A percentile compares a stretch with the other conserved stretches of the same genome.
Evolutionary conservation across 2,329 filamentous ascomycete species (phyloP).

Genomic region (Nannizziopsis barbatae): DNA sequence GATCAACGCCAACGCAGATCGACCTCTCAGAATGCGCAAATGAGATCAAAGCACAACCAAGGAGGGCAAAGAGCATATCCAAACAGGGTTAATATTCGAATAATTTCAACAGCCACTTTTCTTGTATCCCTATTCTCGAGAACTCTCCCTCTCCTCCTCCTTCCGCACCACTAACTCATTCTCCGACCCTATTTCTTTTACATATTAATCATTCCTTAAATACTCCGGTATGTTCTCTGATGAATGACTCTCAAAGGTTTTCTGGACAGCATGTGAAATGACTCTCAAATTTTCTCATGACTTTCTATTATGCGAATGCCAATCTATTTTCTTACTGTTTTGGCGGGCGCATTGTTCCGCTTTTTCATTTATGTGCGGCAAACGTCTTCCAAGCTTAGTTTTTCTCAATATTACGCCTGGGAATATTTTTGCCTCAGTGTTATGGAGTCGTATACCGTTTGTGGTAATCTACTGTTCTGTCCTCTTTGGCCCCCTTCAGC

Average conservation of each 20-base stretch:
- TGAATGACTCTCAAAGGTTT: conserved; percentile 8
- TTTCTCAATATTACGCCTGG: not conserved
- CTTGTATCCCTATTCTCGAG: conserved; percentile 6
- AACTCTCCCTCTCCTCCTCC: conserved; percentile 3
- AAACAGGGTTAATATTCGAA: conserved; percentile 9
- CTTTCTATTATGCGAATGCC: not conserved
- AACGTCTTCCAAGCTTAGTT: not conserved
- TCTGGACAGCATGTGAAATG: not conserved
- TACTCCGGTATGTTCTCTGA: conserved; percentile 4
- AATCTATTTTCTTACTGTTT: not conserved
- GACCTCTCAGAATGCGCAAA: conserved; percentile 18
- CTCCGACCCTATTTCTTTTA: conserved; percentile 11
- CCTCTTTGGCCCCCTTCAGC: not conserved
- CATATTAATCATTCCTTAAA: conserved; percentile 13
- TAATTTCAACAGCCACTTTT: conserved; percentile 1
- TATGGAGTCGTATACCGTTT: conserved; percentile 3
- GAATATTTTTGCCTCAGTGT: conserved; percentile 1
- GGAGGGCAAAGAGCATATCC: conserved; percentile 15
- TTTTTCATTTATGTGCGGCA: not conserved
- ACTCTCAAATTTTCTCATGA: not conserved
- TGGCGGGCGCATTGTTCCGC: not conserved
- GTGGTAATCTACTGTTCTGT: not conserved
- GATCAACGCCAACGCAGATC: conserved; percentile 20
- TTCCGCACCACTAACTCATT: no score
- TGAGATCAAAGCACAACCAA: conserved; percentile 4